Percentiles rank a stretch among this genome's conserved stretches.
These are phyloP conservation scores for Bipolaris victoriae DNA, from an alignment of 2,329 filamentous ascomycete species.

Conservation along the genomic window DNA sequence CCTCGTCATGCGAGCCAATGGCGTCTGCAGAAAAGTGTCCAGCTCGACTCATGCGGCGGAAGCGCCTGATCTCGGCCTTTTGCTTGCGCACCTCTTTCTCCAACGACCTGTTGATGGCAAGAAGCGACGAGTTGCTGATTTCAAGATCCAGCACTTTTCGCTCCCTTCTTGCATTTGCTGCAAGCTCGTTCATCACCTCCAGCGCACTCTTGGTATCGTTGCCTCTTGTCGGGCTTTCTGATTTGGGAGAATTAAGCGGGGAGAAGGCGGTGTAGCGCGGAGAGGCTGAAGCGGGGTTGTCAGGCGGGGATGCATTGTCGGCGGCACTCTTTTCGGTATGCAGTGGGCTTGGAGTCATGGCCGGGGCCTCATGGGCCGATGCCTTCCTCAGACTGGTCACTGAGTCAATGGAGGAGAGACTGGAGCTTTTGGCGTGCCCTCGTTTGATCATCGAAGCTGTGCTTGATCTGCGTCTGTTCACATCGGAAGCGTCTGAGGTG, in stretches of 20 bases:
- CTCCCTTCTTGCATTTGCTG: constrained; percentile 87
- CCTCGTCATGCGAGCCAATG: constrained; percentile 56
- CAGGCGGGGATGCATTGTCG: constrained; percentile 35
- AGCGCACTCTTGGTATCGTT: constrained; percentile 54
- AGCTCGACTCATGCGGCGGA: constrained; percentile 81
- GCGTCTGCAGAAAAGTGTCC: constrained; percentile 71
- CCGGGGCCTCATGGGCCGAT: constrained; percentile 29
- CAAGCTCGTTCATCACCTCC: constrained; percentile 74
- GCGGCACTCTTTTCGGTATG: constrained; percentile 41
- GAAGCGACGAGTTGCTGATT: constrained; percentile 92
- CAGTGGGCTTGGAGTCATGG: constrained; percentile 40
- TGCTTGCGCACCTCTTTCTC: constrained; percentile 93
- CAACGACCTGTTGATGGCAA: constrained; percentile 92
- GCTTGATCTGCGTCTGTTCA: constrained; percentile 42
- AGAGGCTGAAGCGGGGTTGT: constrained; percentile 33
- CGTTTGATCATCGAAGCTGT: constrained; percentile 34
- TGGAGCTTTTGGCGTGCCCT: constrained; percentile 49
- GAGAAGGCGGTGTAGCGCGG: constrained; percentile 31
- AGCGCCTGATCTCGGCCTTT: constrained; percentile 83
- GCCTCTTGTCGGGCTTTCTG: constrained; percentile 65
- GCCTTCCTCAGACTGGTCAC: constrained; percentile 41
- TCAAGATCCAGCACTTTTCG: constrained; percentile 95
- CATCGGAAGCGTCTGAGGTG: constrained; percentile 31
- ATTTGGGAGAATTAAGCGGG: constrained; percentile 34
- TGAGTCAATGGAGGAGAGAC: constrained; percentile 56